phyloP scores from a whole-genome alignment of 192 early-diverging fungal species.

The Linnemannia hyalina region DNA sequence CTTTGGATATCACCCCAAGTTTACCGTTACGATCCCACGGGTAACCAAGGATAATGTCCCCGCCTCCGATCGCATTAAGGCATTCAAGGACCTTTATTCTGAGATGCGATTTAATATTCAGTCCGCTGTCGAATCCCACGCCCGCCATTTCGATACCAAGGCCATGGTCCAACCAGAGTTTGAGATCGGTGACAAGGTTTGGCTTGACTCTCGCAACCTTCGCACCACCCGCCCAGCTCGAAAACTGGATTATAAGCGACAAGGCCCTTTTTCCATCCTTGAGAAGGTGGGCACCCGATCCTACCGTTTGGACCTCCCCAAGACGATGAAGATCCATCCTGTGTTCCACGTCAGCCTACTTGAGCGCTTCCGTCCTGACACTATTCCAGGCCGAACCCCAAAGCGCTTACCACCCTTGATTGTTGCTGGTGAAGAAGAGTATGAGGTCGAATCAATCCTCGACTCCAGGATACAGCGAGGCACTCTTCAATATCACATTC shows the following conservation, averaged over 20 bases:
- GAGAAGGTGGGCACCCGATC: no score
- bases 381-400: conserved; percentile 14
- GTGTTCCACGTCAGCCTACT: conserved; percentile 50
- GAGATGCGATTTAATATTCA: conserved; percentile 16
- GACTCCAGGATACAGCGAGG: conserved; percentile 1
- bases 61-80: not conserved
- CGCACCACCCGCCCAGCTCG: not conserved
- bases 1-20: conserved; percentile 48
- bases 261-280: no score
- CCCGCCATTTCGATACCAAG: not conserved
- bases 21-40: conserved; percentile 6
- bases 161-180: conserved; percentile 3
- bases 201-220: conserved; percentile 24
- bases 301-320: no score
- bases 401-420: conserved; percentile 7
- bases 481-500: not conserved
- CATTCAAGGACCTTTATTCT: conserved; percentile 9
- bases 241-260: conserved; percentile 45
- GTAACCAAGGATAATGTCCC: not conserved
- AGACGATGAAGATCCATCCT: no score
- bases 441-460: conserved; percentile 14
- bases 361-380: conserved; percentile 4
- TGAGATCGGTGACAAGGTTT: no score
- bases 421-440: conserved; percentile 13
- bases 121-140: not conserved